These are phyloP conservation scores for Penicillium paxilli DNA, from an alignment of 495 filamentous ascomycete species.

Conservation along the genomic window DNA sequence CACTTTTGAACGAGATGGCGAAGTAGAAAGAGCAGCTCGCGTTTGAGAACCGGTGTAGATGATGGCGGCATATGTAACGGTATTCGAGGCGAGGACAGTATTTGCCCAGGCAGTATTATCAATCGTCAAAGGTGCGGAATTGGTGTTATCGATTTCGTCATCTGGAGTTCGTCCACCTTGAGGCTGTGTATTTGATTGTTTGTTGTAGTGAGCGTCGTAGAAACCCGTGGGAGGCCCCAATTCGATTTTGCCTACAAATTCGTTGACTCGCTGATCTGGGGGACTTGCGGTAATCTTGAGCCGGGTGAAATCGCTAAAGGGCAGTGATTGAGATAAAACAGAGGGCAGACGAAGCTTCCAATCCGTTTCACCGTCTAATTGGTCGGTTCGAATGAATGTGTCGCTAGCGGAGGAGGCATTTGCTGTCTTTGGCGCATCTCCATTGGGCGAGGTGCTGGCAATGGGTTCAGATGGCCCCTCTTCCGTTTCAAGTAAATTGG, in stretches of 20 bases:
- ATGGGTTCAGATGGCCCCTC: conserved; percentile 16
- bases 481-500: conserved; percentile 26
- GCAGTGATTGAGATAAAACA: conserved; percentile 72
- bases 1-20: conserved; percentile 85
- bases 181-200: conserved; percentile 26
- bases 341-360: conserved; percentile 96
- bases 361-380: conserved; percentile 97
- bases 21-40: conserved; percentile 89
- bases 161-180: conserved; percentile 19
- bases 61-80: conserved; percentile 80
- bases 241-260: conserved; percentile 86
- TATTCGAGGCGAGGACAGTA: conserved; percentile 92
- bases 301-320: conserved; percentile 65
- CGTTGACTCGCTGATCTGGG: conserved; percentile 89
- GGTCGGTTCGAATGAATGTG: conserved; percentile 96
- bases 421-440: conserved; percentile 6
- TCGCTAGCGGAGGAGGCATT: conserved; percentile 59
- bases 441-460: conserved; percentile 8
- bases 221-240: conserved; percentile 42
- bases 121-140: conserved; percentile 76
- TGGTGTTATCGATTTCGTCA: conserved; percentile 25
- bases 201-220: conserved; percentile 46
- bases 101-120: conserved; percentile 99
- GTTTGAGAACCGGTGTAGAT: conserved; percentile 96
- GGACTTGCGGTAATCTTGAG: conserved; percentile 80